Conservation (phyloP, 371 early-diverging fungal species). For the Zopfochytrium polystomum region DNA sequence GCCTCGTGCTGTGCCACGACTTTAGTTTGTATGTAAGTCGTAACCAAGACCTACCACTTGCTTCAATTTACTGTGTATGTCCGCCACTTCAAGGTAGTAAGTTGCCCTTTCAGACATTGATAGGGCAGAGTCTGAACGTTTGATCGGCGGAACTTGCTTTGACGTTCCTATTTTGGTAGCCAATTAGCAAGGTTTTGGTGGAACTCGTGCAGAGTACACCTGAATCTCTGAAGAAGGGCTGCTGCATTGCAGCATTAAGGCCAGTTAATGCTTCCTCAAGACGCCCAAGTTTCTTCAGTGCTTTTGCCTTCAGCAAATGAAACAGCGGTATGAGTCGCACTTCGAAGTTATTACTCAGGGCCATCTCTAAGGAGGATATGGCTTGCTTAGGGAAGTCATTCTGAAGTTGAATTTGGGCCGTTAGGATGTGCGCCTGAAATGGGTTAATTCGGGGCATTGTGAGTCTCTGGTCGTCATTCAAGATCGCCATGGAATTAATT, state of each 20-base stretch:
- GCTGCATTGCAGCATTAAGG: conserved; percentile 29
- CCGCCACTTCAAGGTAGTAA: conserved; percentile 39
- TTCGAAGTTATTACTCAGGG: conserved; percentile 46
- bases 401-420: conserved; percentile 40
- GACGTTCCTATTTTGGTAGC: no score
- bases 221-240: conserved; percentile 35
- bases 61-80: conserved; percentile 37
- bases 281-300: conserved; percentile 31
- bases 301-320: conserved; percentile 41
- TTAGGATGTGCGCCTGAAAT: conserved; percentile 39
- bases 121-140: conserved; percentile 18
- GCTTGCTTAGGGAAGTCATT: conserved; percentile 31
- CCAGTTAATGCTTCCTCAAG: conserved; percentile 38
- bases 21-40: neutral
- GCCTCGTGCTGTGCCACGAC: conserved; percentile 29
- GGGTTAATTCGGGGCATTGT: neutral
- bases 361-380: conserved; percentile 41
- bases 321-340: conserved; percentile 40
- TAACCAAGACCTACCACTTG: conserved; percentile 18
- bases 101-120: conserved; percentile 28
- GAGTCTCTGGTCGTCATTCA: conserved; percentile 9
- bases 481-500: neutral
- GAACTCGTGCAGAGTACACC: neutral
- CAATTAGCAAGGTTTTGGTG: no score
- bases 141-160: conserved; percentile 15